phyloP scores from a whole-genome alignment of 768 basidiomycete species.

The Mycena vitilis region DNA sequence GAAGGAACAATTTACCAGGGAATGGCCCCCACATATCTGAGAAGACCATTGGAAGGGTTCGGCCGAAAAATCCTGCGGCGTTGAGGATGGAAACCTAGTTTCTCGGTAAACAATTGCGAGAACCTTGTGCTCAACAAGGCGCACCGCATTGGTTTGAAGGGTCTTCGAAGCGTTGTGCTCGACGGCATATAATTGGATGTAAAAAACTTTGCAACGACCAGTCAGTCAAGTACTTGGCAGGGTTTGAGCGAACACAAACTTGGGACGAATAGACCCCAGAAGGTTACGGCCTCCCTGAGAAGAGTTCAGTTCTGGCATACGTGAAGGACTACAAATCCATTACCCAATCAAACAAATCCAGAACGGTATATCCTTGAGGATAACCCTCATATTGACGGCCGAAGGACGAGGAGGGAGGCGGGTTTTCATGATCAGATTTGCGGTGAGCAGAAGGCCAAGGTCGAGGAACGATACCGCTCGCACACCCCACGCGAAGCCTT shows the following conservation, averaged over 20 bases:
- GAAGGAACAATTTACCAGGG: neutral
- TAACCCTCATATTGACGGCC: slow-evolving; percentile 44
- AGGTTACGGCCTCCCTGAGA: slow-evolving; percentile 30
- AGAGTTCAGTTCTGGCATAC: too few relatives aligned
- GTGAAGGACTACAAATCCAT: too few relatives aligned
- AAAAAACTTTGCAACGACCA: slow-evolving; percentile 47
- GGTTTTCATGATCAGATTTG: slow-evolving; percentile 58
- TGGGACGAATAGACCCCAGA: slow-evolving; percentile 66
- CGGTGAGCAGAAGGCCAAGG: slow-evolving; percentile 55
- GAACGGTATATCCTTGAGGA: slow-evolving; percentile 56
- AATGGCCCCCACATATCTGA: slow-evolving; percentile 39
- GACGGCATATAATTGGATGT: slow-evolving; percentile 61
- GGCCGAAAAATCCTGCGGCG: slow-evolving; percentile 50
- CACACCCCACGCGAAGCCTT: slow-evolving; percentile 57
- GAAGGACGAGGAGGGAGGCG: slow-evolving; percentile 45
- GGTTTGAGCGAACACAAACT: slow-evolving; percentile 27
- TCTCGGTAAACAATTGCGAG: too few relatives aligned
- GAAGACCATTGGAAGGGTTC: slow-evolving; percentile 52
- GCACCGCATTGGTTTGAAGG: slow-evolving; percentile 60
- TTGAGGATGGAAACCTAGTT: slow-evolving; percentile 47
- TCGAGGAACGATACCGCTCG: slow-evolving; percentile 60
- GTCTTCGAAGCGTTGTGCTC: slow-evolving; percentile 51
- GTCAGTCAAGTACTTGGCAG: neutral
- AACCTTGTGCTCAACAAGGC: neutral
- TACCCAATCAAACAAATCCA: slow-evolving; percentile 44